Base-by-base conservation (phyloP, 2,329 filamentous ascomycete species). In the Diaporthe capsici region DNA sequence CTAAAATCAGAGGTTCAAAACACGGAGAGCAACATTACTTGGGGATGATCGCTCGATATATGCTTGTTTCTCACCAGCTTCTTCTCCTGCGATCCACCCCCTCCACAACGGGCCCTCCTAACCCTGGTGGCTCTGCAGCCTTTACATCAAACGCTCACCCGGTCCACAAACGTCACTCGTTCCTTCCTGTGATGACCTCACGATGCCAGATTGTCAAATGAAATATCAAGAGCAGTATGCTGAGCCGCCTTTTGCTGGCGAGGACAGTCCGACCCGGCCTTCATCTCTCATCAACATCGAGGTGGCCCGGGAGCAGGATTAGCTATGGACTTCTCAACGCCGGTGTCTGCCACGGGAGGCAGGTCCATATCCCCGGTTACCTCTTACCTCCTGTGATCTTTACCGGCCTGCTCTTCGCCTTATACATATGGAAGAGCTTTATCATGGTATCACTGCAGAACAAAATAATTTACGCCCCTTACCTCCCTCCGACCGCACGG, bases 361-460 rank as follows among this genome's bases (percentile, higher is more conserved):
- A 74, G 71, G 79, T 86, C 68, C 84, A 86, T 75, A 77, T 84
- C 72, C 80, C 84, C 71, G 80, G 86, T 22, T 78, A 89, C 17
- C 83, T 94, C n/a, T 84, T 93, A 4, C 92, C 94, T 10, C 94
- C 94, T 0, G 80, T 89, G 9, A 86, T 94, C 58, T 95, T 95
- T 80, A 82, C 86, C 20, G 91, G 92, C 1, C 86, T 96, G 49
- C 86, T 94, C 5, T 80, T 94, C 25, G 88, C 88, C 4, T 85
- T 96, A 20, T 96, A 89, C 88, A 85, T 84, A 2, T 91, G 89
- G 87, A 92, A 92, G 81, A 95, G 93, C 81, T 83, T 91, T 72
- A 94, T 95, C 91, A 91, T 95, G 85, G 87, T 96, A 39, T 79
- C 94, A 6, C 94, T 95, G 81, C 94, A 96, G 84, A 94, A 96